Percentiles rank a stretch among this genome's conserved stretches.
phyloP scores from a whole-genome alignment of 1,139 yeast species.

The Protomyces macrosporus region DNA sequence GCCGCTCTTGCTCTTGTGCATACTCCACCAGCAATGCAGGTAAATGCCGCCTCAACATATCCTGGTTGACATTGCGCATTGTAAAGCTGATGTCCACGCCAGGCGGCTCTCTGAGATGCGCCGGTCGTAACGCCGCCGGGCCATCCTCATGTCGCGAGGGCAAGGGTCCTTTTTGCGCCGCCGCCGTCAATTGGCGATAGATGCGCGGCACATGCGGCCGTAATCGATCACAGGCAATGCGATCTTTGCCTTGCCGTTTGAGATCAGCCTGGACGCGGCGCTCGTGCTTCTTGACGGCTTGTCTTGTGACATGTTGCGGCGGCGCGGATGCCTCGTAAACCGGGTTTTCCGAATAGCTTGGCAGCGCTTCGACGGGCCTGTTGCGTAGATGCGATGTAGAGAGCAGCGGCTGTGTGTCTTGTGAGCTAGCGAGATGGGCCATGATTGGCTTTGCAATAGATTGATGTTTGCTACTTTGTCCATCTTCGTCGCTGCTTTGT shows the following conservation, averaged over 20 bases:
- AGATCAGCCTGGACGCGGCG: slow-evolving; percentile 5
- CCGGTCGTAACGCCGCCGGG: slow-evolving; percentile 12
- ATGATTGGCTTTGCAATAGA: not conserved
- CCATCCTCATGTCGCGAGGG: not conserved
- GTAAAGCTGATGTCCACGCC: slow-evolving; percentile 13
- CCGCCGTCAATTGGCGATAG: slow-evolving; percentile 14
- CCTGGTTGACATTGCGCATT: slow-evolving; percentile 3
- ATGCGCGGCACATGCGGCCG: slow-evolving; percentile 6
- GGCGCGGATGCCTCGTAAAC: slow-evolving; percentile 11
- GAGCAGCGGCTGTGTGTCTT: not conserved
- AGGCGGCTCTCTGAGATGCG: not conserved
- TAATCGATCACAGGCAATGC: slow-evolving; percentile 2
- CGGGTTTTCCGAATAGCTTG: slow-evolving; percentile 13
- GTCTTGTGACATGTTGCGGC: slow-evolving; percentile 3
- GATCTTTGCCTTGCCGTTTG: slow-evolving; percentile 5
- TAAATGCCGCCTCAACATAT: slow-evolving; percentile 11
- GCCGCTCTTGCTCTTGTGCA: not conserved
- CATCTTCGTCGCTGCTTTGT: not conserved
- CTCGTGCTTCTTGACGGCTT: slow-evolving; percentile 10
- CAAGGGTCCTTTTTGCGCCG: not conserved
- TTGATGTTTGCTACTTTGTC: not conserved
- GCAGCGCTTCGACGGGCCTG: slow-evolving; percentile 2
- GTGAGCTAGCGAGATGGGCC: not conserved
- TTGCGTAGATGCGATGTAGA: not conserved
- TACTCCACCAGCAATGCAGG: slow-evolving; percentile 11